Evolutionary conservation across 352 stramenopile genomes (phyloP).

Genomic region (Phytophthora macrochlamydospora): DNA sequence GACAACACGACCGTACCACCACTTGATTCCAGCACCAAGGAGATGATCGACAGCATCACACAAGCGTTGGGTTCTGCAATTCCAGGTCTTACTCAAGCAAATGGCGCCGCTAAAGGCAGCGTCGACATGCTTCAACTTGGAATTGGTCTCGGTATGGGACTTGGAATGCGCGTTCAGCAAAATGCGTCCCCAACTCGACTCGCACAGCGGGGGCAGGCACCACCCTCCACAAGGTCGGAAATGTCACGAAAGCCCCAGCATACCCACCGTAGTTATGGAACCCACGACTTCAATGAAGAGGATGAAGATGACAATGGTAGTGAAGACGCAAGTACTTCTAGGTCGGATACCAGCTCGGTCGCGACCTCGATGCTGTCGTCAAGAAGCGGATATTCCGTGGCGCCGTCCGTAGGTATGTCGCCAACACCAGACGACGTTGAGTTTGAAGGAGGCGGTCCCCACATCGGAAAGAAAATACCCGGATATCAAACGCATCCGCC

Average conservation of each 20-base stretch:
- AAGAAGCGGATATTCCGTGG: slow-evolving; percentile 42
- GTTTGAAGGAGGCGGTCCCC: slow-evolving; percentile 28
- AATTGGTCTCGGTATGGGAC: slow-evolving; percentile 90
- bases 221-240: slow-evolving; percentile 13
- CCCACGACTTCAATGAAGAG: slow-evolving; percentile 13
- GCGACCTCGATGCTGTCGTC: slow-evolving; percentile 31
- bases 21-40: slow-evolving; percentile 59
- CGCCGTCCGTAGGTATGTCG: slow-evolving; percentile 51
- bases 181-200: slow-evolving; percentile 23
- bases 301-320: slow-evolving; percentile 32
- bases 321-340: slow-evolving; percentile 25
- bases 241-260: slow-evolving; percentile 12
- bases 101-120: slow-evolving; percentile 21
- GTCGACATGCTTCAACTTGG: slow-evolving; percentile 81
- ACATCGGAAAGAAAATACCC: slow-evolving; percentile 54
- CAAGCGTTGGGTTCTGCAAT: slow-evolving; percentile 66
- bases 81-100: slow-evolving; percentile 26
- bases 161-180: slow-evolving; percentile 77
- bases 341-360: slow-evolving; percentile 38
- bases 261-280: slow-evolving; percentile 5
- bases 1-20: neutral
- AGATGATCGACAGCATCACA: slow-evolving; percentile 79
- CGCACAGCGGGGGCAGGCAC: slow-evolving; percentile 11
- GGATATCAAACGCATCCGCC: slow-evolving; percentile 61
- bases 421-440: slow-evolving; percentile 65